Evolutionary conservation across 768 basidiomycete genomes (phyloP).

Genomic region (Macrolepiota dolichaula): DNA sequence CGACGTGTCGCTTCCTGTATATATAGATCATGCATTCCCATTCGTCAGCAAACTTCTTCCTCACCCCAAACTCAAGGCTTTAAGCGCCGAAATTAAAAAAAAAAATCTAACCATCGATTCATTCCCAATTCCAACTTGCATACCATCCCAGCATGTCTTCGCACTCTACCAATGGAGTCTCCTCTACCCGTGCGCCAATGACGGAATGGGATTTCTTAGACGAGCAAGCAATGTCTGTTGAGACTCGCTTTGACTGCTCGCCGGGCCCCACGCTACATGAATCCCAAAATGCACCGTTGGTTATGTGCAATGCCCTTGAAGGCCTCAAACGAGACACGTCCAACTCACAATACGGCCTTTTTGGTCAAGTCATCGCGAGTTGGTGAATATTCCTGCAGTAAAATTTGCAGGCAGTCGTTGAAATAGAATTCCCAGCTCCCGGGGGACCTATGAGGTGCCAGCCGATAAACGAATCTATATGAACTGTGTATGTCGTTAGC

Average conservation of each 20-base stretch:
- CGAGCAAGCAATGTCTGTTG: conserved; percentile 18
- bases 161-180: neutral
- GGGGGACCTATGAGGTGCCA: conserved; percentile 27
- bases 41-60: neutral
- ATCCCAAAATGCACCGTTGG: conserved; percentile 43
- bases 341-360: conserved; percentile 56
- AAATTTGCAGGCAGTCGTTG: neutral
- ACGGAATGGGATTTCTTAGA: conserved; percentile 29
- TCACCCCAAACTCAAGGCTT: neutral
- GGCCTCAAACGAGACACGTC: conserved; percentile 24
- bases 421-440: conserved; percentile 24
- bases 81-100: neutral
- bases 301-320: conserved; percentile 45
- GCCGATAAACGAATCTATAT: conserved; percentile 57
- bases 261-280: conserved; percentile 30
- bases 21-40: neutral
- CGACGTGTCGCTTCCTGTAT: neutral
- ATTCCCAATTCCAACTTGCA: neutral
- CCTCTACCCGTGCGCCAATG: conserved; percentile 10
- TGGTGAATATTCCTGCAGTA: conserved; percentile 31
- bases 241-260: conserved; percentile 13
- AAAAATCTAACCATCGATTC: neutral
- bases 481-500: conserved; percentile 48
- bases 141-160: neutral
- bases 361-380: conserved; percentile 46